Conservation (phyloP, 768 basidiomycete species). For the Udeniomyces megalosporus region DNA sequence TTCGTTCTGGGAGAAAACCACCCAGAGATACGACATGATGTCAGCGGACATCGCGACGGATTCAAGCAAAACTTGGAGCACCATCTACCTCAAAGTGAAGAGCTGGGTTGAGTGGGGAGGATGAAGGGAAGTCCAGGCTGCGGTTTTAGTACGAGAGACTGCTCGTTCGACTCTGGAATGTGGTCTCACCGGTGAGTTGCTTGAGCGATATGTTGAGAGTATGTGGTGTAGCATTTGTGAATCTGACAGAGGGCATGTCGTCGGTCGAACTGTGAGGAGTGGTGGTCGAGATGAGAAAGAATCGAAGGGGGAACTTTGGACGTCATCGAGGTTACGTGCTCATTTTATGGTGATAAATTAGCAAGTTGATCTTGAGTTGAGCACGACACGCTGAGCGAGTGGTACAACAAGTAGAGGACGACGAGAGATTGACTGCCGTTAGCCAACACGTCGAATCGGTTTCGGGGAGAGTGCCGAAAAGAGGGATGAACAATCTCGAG, state of each 20-base stretch:
- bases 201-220: constrained; percentile 4
- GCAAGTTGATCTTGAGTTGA: too few relatives aligned
- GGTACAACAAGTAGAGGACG: too few relatives aligned
- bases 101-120: background rate
- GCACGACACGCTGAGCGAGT: too few relatives aligned
- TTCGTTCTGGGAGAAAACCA: background rate
- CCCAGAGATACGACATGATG: background rate
- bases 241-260: constrained; percentile 8
- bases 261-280: background rate
- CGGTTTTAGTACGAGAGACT: background rate
- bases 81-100: constrained; percentile 13
- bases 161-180: background rate
- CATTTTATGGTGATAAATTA: too few relatives aligned
- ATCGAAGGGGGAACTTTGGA: too few relatives aligned
- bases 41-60: too few relatives aligned
- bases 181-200: constrained; percentile 1
- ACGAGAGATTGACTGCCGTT: too few relatives aligned
- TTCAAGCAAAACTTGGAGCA: background rate
- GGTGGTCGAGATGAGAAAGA: background rate
- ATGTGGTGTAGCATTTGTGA: background rate
- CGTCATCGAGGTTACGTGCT: too few relatives aligned
- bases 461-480: too few relatives aligned
- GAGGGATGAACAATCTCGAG: too few relatives aligned
- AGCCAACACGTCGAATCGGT: too few relatives aligned
- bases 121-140: background rate